A percentile compares a stretch with the other conserved stretches of the same genome.
Evolutionary conservation across 2,329 filamentous ascomycete species (phyloP).

Genomic region (Graphiopsis chlorocephala): DNA sequence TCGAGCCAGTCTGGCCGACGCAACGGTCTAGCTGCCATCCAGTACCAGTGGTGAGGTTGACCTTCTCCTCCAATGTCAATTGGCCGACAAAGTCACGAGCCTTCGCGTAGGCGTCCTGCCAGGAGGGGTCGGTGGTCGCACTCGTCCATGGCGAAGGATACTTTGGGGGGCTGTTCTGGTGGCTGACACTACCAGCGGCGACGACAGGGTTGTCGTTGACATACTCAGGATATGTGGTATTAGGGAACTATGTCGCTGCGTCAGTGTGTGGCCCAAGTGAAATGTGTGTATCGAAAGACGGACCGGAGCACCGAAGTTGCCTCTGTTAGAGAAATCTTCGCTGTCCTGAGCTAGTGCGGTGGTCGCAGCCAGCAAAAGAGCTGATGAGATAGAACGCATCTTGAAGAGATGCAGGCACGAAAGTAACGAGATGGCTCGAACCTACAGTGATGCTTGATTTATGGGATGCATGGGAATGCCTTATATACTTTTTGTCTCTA

Average conservation of each 20-base stretch:
- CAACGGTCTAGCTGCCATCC: constrained; percentile 64
- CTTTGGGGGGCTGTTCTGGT: constrained; percentile 27
- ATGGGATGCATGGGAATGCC: not conserved
- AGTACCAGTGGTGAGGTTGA: constrained; percentile 43
- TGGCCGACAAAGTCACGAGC: constrained; percentile 33
- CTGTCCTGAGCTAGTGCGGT: constrained; percentile 7
- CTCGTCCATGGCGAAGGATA: constrained; percentile 31
- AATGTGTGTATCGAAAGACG: not conserved
- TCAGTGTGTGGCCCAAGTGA: not conserved
- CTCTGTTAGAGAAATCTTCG: constrained; percentile 9
- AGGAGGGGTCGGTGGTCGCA: constrained; percentile 44
- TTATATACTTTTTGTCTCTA: not conserved
- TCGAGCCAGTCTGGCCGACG: constrained; percentile 70
- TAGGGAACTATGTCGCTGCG: constrained; percentile 20
- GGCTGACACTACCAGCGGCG: constrained; percentile 24
- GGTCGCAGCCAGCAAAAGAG: constrained; percentile 4
- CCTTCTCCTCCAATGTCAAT: constrained; percentile 34
- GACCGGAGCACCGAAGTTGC: constrained; percentile 15
- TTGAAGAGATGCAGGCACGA: constrained; percentile 1
- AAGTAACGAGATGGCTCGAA: not conserved
- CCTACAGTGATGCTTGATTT: not conserved
- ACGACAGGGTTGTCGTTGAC: constrained; percentile 27
- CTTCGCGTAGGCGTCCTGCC: constrained; percentile 32
- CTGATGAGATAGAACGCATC: constrained; percentile 12
- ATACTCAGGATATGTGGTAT: constrained; percentile 29